Conservation (phyloP, 192 early-diverging fungal species). For the Linnemannia elongata region DNA sequence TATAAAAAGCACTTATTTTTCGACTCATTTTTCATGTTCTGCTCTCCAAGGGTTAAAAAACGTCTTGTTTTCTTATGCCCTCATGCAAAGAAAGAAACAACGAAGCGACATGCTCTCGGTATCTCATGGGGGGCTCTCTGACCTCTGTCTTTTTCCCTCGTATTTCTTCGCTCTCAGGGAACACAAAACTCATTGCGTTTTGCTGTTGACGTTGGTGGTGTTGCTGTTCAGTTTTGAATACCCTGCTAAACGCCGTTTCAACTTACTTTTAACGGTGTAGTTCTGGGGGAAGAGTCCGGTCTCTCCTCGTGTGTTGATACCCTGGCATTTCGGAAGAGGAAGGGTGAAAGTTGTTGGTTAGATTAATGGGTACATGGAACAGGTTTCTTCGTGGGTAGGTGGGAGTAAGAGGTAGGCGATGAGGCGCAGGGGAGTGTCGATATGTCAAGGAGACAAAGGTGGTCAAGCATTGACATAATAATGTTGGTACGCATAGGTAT, state of each 20-base stretch:
- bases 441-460: neutral
- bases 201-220: too few relatives aligned
- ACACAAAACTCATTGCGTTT: neutral
- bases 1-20: neutral
- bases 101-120: constrained; percentile 2
- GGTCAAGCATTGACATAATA: neutral
- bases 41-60: neutral
- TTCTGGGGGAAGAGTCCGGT: constrained; percentile 81
- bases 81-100: neutral
- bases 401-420: neutral
- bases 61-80: neutral
- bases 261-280: constrained; percentile 31
- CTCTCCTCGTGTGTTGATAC: constrained; percentile 72
- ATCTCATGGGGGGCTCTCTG: neutral
- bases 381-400: neutral
- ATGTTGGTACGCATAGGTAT: neutral
- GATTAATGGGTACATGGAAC: neutral
- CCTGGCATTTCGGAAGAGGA: constrained; percentile 58
- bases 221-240: neutral
- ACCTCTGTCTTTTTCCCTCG: neutral
- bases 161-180: neutral
- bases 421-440: neutral
- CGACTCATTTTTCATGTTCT: neutral
- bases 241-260: neutral
- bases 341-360: neutral